These are phyloP conservation scores for Ambrosiella cleistominuta DNA, from an alignment of 2,329 filamentous ascomycete species.

Conservation along the genomic window DNA sequence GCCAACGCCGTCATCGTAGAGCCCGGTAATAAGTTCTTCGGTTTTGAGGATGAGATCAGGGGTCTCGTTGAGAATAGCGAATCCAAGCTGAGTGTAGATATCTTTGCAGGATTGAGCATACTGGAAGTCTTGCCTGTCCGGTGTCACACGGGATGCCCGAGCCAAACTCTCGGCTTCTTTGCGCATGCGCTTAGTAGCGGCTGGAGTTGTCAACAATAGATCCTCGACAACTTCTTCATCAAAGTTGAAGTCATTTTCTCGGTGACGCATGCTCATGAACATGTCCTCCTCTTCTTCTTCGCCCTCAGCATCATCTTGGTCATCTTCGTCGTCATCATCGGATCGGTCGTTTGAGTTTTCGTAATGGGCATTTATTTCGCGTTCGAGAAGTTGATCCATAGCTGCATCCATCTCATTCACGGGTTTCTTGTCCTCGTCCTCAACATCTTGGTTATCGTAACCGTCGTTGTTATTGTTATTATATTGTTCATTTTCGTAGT, in stretches of 20 bases:
- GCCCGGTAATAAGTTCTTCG: slow-evolving; percentile 48
- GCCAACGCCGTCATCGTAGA: slow-evolving; percentile 47
- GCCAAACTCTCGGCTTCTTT: slow-evolving; percentile 39
- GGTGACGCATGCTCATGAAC: slow-evolving; percentile 16
- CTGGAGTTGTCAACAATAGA: slow-evolving; percentile 34
- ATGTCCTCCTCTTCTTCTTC: slow-evolving; percentile 16
- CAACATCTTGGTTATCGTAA: slow-evolving; percentile 20
- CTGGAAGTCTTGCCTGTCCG: slow-evolving; percentile 38
- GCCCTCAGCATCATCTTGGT: slow-evolving; percentile 10
- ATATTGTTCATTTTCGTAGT: slow-evolving; percentile 22
- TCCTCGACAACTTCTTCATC: slow-evolving; percentile 12
- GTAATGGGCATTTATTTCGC: slow-evolving; percentile 12
- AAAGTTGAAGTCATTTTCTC: slow-evolving; percentile 25
- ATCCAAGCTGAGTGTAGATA: slow-evolving; percentile 37
- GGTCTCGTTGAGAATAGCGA: slow-evolving; percentile 48
- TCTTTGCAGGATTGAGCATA: slow-evolving; percentile 58
- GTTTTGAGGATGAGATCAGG: slow-evolving; percentile 57
- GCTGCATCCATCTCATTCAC: slow-evolving; percentile 20
- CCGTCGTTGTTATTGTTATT: neutral
- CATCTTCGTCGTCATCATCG: neutral
- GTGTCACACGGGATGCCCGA: slow-evolving; percentile 24
- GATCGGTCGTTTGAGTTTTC: neutral
- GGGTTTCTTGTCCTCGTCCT: slow-evolving; percentile 20
- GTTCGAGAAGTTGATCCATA: slow-evolving; percentile 12
- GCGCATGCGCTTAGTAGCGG: slow-evolving; percentile 33